Evolutionary conservation across 108 stramenopile species (phyloP), one percentile per base, ranked within the genome.

Genomic region (Cyclotella atomus): DNA sequence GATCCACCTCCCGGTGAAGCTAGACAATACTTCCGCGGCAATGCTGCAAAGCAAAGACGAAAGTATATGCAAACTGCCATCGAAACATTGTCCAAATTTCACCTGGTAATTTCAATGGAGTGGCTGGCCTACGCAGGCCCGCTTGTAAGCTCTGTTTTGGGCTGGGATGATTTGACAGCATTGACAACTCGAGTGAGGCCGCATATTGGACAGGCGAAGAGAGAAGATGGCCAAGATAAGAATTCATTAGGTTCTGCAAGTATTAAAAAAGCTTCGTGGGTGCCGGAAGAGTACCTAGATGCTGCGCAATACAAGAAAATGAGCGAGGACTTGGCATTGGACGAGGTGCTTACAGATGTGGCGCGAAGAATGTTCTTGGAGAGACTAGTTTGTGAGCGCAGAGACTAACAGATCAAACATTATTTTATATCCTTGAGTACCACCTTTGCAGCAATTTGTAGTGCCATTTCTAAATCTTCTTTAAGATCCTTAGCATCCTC

Each of bases 401-500:
- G 60, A 10, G 71, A 65, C n/a, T 52, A 30, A 57, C 32, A 32
- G 32, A 14, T 32, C 15, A 30, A 8, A 14, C 28, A 57, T 28
- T 30, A 57, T 32, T 57, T 0, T 10, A 57, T 10, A 1, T 32
- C 30, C 32, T 15, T 12, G 14, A 20, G 0, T 34, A 20, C 46
- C n/a, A 76, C 52, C 50, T 60, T 45, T 4, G 62, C 59, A 1
- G 75, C 83, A 33, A 81, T 35, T 15, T 67, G 34, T 34, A 97
- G 59, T 19, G 98, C 97, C 23, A 43, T 53, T 23, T 89, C 82
- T 30, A 99, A 73, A 70, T 99, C 98, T 28, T 34, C 47, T 2
- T 85, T 70, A 41, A 99, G 69, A 87, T 99, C 98, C 8, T 79
- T 64, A 23, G 45, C 77, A 59, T 84, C 71, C 75, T 99, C 98